Percentiles rank a stretch among this genome's conserved stretches.
Conservation (phyloP, 2,329 filamentous ascomycete species). For the Erysiphe neolycopersici region DNA sequence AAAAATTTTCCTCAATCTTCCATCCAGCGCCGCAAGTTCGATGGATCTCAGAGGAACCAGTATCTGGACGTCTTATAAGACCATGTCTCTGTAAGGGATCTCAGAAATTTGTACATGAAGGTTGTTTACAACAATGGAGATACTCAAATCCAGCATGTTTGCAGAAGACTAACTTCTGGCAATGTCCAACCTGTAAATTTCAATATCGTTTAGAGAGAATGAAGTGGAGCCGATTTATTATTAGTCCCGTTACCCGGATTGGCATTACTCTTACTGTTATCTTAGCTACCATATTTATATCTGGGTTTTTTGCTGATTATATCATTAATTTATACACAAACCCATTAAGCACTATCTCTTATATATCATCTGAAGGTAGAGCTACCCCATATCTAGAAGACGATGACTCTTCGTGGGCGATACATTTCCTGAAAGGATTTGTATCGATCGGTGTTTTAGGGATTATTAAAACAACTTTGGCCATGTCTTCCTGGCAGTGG, state of each 20-base stretch:
- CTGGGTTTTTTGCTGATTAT: constrained; percentile 81
- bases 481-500: constrained; percentile 48
- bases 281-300: constrained; percentile 42
- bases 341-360: constrained; percentile 33
- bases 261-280: constrained; percentile 47
- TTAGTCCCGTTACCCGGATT: constrained; percentile 39
- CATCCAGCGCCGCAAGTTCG: constrained; percentile 28
- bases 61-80: constrained; percentile 52
- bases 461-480: constrained; percentile 53
- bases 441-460: constrained; percentile 74
- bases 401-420: constrained; percentile 36
- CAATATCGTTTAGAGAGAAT: constrained; percentile 55
- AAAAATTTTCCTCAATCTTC: constrained; percentile 27
- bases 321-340: constrained; percentile 76
- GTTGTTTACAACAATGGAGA: constrained; percentile 64
- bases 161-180: constrained; percentile 48
- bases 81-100: constrained; percentile 88
- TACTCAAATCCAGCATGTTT: constrained; percentile 35
- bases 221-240: constrained; percentile 43
- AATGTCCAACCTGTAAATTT: constrained; percentile 72
- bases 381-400: constrained; percentile 17
- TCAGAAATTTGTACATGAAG: constrained; percentile 82
- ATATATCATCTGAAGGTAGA: constrained; percentile 18
- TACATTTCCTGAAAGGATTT: constrained; percentile 73
- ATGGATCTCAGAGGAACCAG: constrained; percentile 49